Evolutionary conservation across 495 filamentous ascomycete genomes (phyloP).

Genomic region (Xylaria scruposa): DNA sequence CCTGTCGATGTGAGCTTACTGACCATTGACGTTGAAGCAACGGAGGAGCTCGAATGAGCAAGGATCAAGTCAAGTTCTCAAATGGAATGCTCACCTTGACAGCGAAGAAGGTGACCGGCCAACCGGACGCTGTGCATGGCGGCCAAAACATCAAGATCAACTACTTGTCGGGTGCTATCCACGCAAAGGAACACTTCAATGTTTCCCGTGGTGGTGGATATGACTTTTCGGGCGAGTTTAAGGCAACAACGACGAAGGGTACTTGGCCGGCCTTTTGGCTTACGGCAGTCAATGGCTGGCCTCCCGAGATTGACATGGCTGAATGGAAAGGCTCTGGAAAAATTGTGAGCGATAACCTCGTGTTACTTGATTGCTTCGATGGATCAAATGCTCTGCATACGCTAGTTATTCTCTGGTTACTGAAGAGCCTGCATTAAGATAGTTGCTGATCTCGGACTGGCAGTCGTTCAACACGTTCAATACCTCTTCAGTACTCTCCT

Average conservation of each 20-base stretch:
- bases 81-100: constrained; percentile 53
- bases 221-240: constrained; percentile 59
- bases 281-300: constrained; percentile 66
- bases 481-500: constrained; percentile 54
- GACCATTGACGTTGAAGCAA: constrained; percentile 52
- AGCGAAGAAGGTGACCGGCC: constrained; percentile 52
- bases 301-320: constrained; percentile 67
- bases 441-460: neutral
- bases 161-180: constrained; percentile 59
- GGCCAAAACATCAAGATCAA: constrained; percentile 59
- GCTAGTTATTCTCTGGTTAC: neutral
- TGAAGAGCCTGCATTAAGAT: neutral
- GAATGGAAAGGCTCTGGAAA: constrained; percentile 69
- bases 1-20: constrained; percentile 26
- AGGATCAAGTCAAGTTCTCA: constrained; percentile 44
- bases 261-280: constrained; percentile 72
- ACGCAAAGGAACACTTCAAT: constrained; percentile 56
- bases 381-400: neutral
- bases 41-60: constrained; percentile 63
- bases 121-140: constrained; percentile 48
- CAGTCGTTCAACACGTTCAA: constrained; percentile 67
- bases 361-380: neutral
- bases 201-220: constrained; percentile 56
- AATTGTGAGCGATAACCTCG: constrained; percentile 39
- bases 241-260: constrained; percentile 56